Conservation (phyloP, 2,329 filamentous ascomycete genomes). For the Didymella glomerata region DNA sequence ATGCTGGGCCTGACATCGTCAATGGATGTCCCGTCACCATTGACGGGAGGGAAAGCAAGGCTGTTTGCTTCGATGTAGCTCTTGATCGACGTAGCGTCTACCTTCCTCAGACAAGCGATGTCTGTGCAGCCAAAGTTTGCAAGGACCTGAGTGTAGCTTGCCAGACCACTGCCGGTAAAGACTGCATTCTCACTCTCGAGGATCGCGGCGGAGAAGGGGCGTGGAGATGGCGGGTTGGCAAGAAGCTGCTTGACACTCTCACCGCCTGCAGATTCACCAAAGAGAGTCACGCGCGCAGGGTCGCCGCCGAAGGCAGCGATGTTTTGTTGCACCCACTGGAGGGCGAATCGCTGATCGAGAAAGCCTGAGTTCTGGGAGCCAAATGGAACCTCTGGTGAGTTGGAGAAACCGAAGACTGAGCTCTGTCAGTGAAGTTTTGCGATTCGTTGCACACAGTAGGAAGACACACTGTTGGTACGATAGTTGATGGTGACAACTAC, state of each 20-base stretch:
- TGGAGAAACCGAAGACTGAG: conserved; percentile 37
- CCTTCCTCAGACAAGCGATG: conserved; percentile 17
- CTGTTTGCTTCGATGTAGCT: conserved; percentile 22
- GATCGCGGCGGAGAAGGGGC: conserved; percentile 36
- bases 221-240: conserved; percentile 29
- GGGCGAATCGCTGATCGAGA: conserved; percentile 62
- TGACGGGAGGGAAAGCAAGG: conserved; percentile 23
- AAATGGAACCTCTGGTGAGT: conserved; percentile 29
- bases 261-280: conserved; percentile 39
- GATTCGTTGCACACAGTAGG: background rate
- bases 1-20: conserved; percentile 24
- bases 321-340: conserved; percentile 63
- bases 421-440: background rate
- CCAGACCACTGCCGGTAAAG: conserved; percentile 12
- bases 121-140: conserved; percentile 21
- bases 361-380: conserved; percentile 58
- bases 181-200: conserved; percentile 31
- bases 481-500: conserved; percentile 40
- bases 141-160: conserved; percentile 22
- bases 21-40: conserved; percentile 19
- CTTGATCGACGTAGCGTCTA: conserved; percentile 15
- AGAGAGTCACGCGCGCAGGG: conserved; percentile 57
- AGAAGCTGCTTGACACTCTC: conserved; percentile 31
- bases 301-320: conserved; percentile 59
- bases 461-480: conserved; percentile 32